phyloP scores from a whole-genome alignment of 768 basidiomycete species.

The Naganishia friedmannii region DNA sequence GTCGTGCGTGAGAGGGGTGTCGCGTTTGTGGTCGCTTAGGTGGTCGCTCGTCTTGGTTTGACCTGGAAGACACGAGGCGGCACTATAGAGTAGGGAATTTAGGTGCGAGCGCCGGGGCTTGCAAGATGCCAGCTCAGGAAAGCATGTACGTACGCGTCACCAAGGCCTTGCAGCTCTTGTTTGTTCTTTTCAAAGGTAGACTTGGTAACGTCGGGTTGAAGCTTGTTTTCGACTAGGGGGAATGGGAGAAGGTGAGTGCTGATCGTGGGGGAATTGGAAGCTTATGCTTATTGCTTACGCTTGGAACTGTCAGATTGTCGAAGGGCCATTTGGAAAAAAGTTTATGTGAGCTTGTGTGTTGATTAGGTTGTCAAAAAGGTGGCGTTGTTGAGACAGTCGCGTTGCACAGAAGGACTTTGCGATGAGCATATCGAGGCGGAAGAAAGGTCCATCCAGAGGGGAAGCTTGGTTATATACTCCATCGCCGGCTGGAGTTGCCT shows the following conservation, averaged over 20 bases:
- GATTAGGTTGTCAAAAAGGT: background rate
- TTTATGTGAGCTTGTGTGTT: no score
- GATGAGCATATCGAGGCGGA: no score
- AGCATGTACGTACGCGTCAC: constrained; percentile 7
- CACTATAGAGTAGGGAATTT: background rate
- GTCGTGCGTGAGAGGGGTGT: constrained; percentile 19
- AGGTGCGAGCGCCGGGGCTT: background rate
- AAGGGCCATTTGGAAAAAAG: background rate
- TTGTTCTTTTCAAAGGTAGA: no score
- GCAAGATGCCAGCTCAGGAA: background rate
- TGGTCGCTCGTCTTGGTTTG: constrained; percentile 27
- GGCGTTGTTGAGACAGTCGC: background rate
- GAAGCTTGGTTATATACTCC: background rate
- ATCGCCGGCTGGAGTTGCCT: no score
- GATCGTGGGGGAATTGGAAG: no score
- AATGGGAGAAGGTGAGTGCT: background rate
- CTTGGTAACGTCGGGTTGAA: constrained; percentile 19
- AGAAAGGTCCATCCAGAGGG: no score
- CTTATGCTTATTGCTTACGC: background rate
- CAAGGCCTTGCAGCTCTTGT: no score
- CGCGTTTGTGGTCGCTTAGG: constrained; percentile 19
- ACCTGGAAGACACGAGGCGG: constrained; percentile 26
- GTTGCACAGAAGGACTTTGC: no score
- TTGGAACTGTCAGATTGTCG: background rate
- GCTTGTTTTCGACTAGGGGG: background rate